Evolutionary conservation across 2,329 filamentous ascomycete genomes (phyloP).

Genomic region (Colletotrichum sp.): DNA sequence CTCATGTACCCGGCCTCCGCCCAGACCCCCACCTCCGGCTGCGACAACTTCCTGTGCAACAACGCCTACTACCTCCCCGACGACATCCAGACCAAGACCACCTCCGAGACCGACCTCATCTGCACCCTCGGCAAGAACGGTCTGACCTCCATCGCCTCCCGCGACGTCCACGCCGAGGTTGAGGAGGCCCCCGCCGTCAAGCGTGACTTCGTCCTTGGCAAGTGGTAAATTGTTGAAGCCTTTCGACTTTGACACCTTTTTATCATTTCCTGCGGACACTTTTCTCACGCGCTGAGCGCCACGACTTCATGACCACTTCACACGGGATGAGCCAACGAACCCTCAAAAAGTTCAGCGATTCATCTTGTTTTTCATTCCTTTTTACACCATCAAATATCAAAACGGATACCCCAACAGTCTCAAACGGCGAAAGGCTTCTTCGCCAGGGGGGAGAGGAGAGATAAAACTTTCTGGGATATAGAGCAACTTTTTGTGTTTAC

Average conservation of each 20-base stretch:
- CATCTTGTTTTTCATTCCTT: neutral
- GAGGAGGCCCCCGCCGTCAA: constrained; percentile 25
- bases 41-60: constrained; percentile 55
- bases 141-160: constrained; percentile 23
- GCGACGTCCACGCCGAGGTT: neutral
- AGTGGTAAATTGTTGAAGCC: constrained; percentile 2
- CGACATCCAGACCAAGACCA: constrained; percentile 61
- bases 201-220: constrained; percentile 38
- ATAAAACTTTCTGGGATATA: neutral
- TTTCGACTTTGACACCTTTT: neutral
- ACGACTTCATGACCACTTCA: constrained; percentile 12
- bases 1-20: constrained; percentile 51
- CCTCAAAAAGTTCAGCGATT: neutral
- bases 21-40: constrained; percentile 51
- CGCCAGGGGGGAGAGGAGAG: neutral
- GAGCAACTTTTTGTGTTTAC: neutral
- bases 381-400: neutral
- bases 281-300: constrained; percentile 14
- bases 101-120: constrained; percentile 52
- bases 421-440: neutral
- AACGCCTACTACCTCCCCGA: constrained; percentile 59
- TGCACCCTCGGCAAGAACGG: constrained; percentile 51
- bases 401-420: constrained; percentile 5
- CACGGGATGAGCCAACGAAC: neutral
- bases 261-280: neutral